Percentiles rank a stretch among this genome's conserved stretches.
Evolutionary conservation across 371 early-diverging fungal genomes (phyloP).

Genomic region (Mortierella sp.): DNA sequence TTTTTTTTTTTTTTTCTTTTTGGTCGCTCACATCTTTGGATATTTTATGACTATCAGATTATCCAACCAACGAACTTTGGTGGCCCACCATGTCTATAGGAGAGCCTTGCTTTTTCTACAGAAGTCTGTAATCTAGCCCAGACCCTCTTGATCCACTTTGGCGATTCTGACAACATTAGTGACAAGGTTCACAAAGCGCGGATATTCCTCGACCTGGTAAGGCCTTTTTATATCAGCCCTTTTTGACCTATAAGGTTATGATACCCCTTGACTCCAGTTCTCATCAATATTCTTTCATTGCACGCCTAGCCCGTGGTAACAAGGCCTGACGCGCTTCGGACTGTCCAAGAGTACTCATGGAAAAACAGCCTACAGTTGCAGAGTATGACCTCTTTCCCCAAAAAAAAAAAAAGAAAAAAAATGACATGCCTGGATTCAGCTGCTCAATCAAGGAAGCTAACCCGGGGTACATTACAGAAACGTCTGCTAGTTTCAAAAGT

Average conservation of each 20-base stretch:
- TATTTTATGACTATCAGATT: too few species aligned
- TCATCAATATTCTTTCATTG: neutral
- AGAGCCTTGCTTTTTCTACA: constrained; percentile 27
- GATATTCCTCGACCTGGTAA: constrained; percentile 26
- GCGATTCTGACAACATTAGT: constrained; percentile 25
- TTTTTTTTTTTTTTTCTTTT: too few species aligned
- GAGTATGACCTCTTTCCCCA: constrained; percentile 11
- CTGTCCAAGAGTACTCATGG: constrained; percentile 40
- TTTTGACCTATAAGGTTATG: too few species aligned
- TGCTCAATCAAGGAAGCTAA: too few species aligned
- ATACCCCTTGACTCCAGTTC: neutral
- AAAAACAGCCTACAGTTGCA: constrained; percentile 38
- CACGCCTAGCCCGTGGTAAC: constrained; percentile 29
- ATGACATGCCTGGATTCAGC: too few species aligned
- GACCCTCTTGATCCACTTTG: constrained; percentile 44
- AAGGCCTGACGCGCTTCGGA: constrained; percentile 28
- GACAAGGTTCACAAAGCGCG: constrained; percentile 37
- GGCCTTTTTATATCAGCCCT: neutral
- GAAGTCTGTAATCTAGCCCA: constrained; percentile 39
- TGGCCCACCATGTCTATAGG: too few species aligned
- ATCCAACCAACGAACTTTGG: too few species aligned
- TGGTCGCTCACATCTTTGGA: too few species aligned
- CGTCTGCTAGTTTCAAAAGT: constrained; percentile 14
- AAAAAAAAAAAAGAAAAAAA: too few species aligned
- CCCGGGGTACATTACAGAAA: constrained; percentile 27